A percentile compares a stretch with the other conserved stretches of the same genome.
phyloP scores from a whole-genome alignment of 352 stramenopile species.

The Elongisporangium anandrum region DNA sequence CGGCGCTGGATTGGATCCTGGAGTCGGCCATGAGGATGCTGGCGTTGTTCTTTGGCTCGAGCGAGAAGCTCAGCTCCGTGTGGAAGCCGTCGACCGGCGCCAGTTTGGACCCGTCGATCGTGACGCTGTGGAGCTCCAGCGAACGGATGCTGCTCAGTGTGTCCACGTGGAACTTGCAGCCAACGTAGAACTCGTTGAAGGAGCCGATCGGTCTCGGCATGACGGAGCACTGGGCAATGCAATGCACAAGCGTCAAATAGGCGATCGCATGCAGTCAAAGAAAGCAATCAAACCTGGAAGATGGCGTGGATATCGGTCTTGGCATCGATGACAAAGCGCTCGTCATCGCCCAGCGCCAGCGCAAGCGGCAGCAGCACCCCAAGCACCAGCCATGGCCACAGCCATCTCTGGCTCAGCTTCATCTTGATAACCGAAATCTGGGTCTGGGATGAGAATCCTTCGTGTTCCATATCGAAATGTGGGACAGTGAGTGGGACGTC shows the following conservation, averaged over 20 bases:
- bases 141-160: constrained; percentile 19
- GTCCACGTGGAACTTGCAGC: constrained; percentile 46
- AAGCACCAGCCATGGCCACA: not conserved
- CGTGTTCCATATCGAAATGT: not conserved
- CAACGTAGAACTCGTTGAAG: constrained; percentile 84
- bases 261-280: not conserved
- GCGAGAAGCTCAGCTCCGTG: constrained; percentile 40
- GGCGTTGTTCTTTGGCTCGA: constrained; percentile 17
- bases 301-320: constrained; percentile 45
- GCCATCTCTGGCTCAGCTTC: not conserved
- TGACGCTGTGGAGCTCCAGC: constrained; percentile 39
- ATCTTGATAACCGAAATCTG: constrained; percentile 1
- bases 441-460: not conserved
- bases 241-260: not conserved
- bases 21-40: constrained; percentile 13
- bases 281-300: constrained; percentile 20
- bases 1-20: constrained; percentile 44
- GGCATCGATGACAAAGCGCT: constrained; percentile 48
- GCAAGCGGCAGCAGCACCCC: not conserved
- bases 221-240: constrained; percentile 38
- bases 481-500: not conserved
- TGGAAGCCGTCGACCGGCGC: constrained; percentile 35
- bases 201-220: constrained; percentile 54
- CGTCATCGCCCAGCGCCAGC: constrained; percentile 1
- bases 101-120: constrained; percentile 35